These are phyloP conservation scores for Jimgerdemannia flammicorona DNA, from an alignment of 192 early-diverging fungal species.

Conservation along the genomic window DNA sequence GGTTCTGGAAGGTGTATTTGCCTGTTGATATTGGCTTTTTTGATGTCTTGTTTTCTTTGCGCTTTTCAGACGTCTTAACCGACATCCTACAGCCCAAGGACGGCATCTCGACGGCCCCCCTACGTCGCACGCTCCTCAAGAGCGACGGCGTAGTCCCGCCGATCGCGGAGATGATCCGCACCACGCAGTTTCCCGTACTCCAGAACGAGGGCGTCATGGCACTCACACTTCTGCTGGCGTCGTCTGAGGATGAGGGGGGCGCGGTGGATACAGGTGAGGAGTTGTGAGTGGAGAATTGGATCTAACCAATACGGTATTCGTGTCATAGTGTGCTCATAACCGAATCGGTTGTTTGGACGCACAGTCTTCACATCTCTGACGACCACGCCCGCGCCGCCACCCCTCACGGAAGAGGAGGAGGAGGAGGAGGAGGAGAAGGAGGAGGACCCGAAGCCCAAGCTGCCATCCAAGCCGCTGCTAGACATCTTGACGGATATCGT, in stretches of 20 bases:
- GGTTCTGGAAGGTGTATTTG: too few relatives aligned
- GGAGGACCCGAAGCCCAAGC: slow-evolving; percentile 8
- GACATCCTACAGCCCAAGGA: slow-evolving; percentile 4
- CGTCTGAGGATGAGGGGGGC: slow-evolving; percentile 9
- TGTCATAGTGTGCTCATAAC: not conserved
- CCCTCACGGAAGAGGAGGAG: slow-evolving; percentile 9
- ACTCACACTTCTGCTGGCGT: slow-evolving; percentile 44
- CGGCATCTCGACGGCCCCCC: slow-evolving; percentile 14
- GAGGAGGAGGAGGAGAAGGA: slow-evolving; percentile 25
- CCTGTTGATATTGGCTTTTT: not conserved
- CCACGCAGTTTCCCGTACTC: slow-evolving; percentile 47
- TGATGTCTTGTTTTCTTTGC: not conserved
- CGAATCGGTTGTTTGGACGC: slow-evolving; percentile 5
- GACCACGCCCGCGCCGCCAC: not conserved
- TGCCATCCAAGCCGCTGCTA: slow-evolving; percentile 28
- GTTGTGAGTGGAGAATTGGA: not conserved
- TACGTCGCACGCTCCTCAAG: slow-evolving; percentile 20
- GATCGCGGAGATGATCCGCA: slow-evolving; percentile 42
- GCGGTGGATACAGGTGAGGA: slow-evolving; percentile 16
- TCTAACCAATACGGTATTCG: not conserved
- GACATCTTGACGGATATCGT: slow-evolving; percentile 33
- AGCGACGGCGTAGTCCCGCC: slow-evolving; percentile 20
- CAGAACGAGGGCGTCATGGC: slow-evolving; percentile 57
- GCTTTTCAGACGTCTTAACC: not conserved
- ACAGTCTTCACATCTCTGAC: slow-evolving; percentile 11